phyloP scores from a whole-genome alignment of 2,329 filamentous ascomycete genomes.

The Macrophomina phaseolina region DNA sequence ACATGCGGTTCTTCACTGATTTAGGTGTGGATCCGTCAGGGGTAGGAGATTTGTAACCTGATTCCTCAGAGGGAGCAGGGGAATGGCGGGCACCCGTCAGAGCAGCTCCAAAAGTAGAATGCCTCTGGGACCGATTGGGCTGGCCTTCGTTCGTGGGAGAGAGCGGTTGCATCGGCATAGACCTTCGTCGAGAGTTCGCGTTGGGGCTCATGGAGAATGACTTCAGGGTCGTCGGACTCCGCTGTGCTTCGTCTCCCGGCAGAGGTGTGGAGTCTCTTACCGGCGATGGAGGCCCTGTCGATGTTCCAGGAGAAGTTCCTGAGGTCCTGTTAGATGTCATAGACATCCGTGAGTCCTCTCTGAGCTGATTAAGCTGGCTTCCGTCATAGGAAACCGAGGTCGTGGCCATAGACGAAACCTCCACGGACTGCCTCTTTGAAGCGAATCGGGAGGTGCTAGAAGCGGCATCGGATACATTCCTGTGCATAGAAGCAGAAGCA shows the following conservation, averaged over 20 bases:
- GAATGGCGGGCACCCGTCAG: conserved; percentile 1
- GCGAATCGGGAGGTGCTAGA: conserved; percentile 38
- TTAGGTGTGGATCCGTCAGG: conserved; percentile 11
- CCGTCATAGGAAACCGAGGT: conserved; percentile 44
- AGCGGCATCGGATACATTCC: conserved; percentile 39
- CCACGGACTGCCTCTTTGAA: conserved; percentile 40
- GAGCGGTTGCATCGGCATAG: conserved; percentile 44
- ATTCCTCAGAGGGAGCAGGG: neutral
- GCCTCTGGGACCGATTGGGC: neutral
- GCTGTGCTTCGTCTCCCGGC: conserved; percentile 34
- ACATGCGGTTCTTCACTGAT: conserved; percentile 24
- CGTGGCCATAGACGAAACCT: conserved; percentile 43
- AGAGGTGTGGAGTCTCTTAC: conserved; percentile 37
- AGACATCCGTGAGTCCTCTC: conserved; percentile 45
- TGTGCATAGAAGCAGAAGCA: conserved; percentile 35
- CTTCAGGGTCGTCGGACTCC: conserved; percentile 43
- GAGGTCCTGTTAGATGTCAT: conserved; percentile 46
- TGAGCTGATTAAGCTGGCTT: conserved; percentile 43
- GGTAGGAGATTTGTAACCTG: neutral
- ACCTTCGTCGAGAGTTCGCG: conserved; percentile 39
- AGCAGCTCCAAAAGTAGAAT: conserved; percentile 11
- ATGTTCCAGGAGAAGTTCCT: conserved; percentile 43
- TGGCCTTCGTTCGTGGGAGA: conserved; percentile 10
- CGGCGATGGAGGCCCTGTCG: conserved; percentile 43
- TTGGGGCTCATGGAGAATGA: conserved; percentile 47